Base-by-base conservation (phyloP, 352 stramenopile genomes). In the Phytophthora pinifolia region DNA sequence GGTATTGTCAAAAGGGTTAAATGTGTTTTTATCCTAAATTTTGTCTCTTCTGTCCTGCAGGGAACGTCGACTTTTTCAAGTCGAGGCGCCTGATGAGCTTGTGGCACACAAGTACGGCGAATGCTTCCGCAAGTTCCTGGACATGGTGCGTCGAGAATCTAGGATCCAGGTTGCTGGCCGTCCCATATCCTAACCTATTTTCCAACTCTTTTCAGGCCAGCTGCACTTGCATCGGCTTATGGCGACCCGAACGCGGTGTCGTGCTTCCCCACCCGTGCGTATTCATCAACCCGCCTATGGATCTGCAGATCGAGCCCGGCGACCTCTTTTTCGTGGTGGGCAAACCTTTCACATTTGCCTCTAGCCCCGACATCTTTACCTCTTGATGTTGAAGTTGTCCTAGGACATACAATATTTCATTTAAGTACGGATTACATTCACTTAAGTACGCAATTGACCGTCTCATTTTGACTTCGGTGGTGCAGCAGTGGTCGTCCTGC, bases 301-400 rank as follows among this genome's bases (percentile, higher is more conserved):
- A 89, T 0, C 65, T 87, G 1, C 62, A 85, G 46, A 66, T 89
- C 30, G 72, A 87, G 50, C 48, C 54, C 7, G 70, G 72, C 7
- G 82, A 90, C 42, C 67, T 80, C 25, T 78, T 92, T 45, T 92
- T 87, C 57, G 48, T 89, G 3, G 79, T 92, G 9, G 82, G 82
- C 8, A 73, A 72, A n/a, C 77, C 82, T 1, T 78, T 88, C 37
- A 83, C 74, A 1, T 74, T 79, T 20, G 41, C 54, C 0, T 65
- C 69, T 0, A 70, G 54, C 12, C 49, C 63, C 2, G 41, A 71
- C 34, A 73, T 79, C 31, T 83, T 78, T 35, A 50, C 30, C 10
- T 22, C 37, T 9, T 39, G 14, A 52, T n/a, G 20, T 25, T 25
- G 20, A 25, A 25, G 20, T 25, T 3, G 20, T 25, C 20, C 20